Base-by-base conservation (phyloP, 176 grass and related monocot species). In the Saccharum spontaneum region DNA sequence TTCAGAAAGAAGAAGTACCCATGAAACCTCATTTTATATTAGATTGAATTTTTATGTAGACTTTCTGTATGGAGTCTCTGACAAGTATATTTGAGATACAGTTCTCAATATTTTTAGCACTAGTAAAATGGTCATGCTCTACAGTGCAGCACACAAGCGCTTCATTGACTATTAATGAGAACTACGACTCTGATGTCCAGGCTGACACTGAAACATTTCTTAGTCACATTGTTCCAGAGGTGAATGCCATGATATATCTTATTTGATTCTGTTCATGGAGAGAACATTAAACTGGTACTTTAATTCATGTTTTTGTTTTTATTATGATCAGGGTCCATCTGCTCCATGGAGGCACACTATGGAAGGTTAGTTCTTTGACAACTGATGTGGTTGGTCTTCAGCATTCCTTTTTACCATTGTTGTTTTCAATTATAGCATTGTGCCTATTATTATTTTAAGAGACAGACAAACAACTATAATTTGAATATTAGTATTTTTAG, bases 61-160 rank as follows among this genome's bases (percentile, higher is more conserved):
- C 60, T 12, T 48, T 78, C 1, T 4, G 3, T 61, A 23, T 79
- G 57, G 6, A 31, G 71, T 78, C 62, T 52, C 9, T 73, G 34
- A 22, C 80, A 10, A 4, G 44, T 75, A 76, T 71, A 23, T 57
- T 86, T 45, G 17, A 87, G 23, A 54, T 8, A 13, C 26, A 39
- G 13, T 70, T 84, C 20, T 20, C 11, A 39, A 3, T 64, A 9
- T 45, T 81, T 48, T 76, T 48, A 43, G 14, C 10, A 60, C 76
- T 83, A 55, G 2, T 79, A 33, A 82, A 65, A 38, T 83, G 13
- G 31, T 84, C 60, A 68, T 64, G 20, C 48, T 83, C 63, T 92
- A 38, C 91, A 98, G 96, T 98, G 86, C 96, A 98, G 79, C 96
- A 98, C 81, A 98, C 96, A 71, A 98, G 96, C 45, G 96, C 93